Evolutionary conservation across 441 rosid genomes (phyloP), one percentile per base, ranked within the genome.

Genomic region (Brassica balearica): DNA sequence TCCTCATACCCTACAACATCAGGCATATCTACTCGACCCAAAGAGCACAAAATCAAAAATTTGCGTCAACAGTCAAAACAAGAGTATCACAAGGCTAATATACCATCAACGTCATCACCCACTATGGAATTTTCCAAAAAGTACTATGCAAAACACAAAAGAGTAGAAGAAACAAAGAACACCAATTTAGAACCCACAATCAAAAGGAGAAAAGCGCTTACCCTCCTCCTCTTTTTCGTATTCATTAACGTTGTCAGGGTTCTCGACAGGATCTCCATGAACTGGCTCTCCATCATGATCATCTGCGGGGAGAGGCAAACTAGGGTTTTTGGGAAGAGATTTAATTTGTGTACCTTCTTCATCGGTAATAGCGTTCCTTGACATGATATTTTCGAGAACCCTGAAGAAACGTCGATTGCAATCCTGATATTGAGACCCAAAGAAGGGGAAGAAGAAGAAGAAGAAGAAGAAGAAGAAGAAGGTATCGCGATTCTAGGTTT

Each of bases 101-200:
- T 41, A 41, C 48, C 48, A 41, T 41, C 48, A 41, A 41, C 97
- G 48, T 91, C 97, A 82, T 90, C 98, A 82, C 86, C 6, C 6
- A 96, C 99, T 60, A 96, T 92, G 75, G 5, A 29, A 29, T 29
- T 29, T 29, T 4, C 5, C 1, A 34, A 34, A 34, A 34, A 34
- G 38, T 34, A 2, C 38, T 34, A 34, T 34, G 38, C 38, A 5
- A 34, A 34, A 34, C 38, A 34, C 38, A 6, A 34, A 34, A 34
- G 38, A 34, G 43, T 0, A 56, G 59, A 56, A 6, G 34, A 43
- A 43, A 10, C 38, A 34, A 34, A 34, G 51, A 43, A 43, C 8
- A 43, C 7, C n/a, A 3, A 43, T 46, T 12, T 3, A 46, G 55
- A 46, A 46, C 14, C 55, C 55, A 46, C 15, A 53, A 53, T 38